Evolutionary conservation across 1,139 yeast species (phyloP).

Genomic region (Candida buenavistaensis): DNA sequence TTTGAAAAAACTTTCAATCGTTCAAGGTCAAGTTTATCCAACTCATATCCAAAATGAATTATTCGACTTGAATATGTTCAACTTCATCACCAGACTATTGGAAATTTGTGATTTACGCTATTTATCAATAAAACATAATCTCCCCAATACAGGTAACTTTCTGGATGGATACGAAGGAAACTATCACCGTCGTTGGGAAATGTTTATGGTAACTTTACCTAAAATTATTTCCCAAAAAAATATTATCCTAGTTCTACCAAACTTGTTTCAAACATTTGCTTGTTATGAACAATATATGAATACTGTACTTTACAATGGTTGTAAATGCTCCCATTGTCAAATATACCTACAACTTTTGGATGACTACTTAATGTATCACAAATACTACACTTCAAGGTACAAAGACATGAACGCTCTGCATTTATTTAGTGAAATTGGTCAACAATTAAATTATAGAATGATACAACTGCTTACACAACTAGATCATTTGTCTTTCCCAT

Average conservation of each 20-base stretch:
- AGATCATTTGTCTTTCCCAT: constrained; percentile 23
- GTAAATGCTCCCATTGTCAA: constrained; percentile 59
- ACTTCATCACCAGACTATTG: constrained; percentile 34
- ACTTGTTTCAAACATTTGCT: constrained; percentile 56
- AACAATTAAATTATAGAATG: constrained; percentile 38
- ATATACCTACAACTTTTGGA: constrained; percentile 53
- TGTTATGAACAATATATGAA: constrained; percentile 72
- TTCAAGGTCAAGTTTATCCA: constrained; percentile 38
- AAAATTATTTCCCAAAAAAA: constrained; percentile 31
- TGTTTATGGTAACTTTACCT: constrained; percentile 52
- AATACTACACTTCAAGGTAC: constrained; percentile 51
- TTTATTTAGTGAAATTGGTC: constrained; percentile 53
- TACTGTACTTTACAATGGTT: constrained; percentile 74
- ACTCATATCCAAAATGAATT: constrained; percentile 52
- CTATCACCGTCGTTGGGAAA: constrained; percentile 53
- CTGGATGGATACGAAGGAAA: constrained; percentile 72
- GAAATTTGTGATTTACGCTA: constrained; percentile 26
- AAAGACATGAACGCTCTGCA: constrained; percentile 63
- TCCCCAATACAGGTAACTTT: constrained; percentile 33
- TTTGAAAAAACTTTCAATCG: constrained; percentile 42
- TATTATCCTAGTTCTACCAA: constrained; percentile 52
- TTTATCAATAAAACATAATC: constrained; percentile 50
- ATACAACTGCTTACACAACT: constrained; percentile 22
- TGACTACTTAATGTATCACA: constrained; percentile 59
- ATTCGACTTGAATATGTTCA: constrained; percentile 53